Evolutionary conservation across 768 basidiomycete species (phyloP).

Genomic region (Amanita subjunquillea): DNA sequence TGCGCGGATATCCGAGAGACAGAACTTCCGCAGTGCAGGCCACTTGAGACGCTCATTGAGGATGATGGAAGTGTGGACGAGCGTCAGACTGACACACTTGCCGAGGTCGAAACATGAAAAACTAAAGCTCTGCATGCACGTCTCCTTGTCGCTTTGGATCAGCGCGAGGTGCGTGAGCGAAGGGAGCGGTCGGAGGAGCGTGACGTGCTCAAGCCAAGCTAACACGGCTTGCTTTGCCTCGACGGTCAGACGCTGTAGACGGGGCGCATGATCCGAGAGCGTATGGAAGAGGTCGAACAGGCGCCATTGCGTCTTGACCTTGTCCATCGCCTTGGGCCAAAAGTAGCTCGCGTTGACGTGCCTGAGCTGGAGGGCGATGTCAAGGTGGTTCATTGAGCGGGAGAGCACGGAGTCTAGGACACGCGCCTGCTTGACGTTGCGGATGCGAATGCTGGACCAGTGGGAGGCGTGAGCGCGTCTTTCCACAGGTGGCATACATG

Average conservation of each 20-base stretch:
- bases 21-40: background rate
- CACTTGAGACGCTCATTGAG: background rate
- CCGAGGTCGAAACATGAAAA: background rate
- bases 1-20: background rate
- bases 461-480: constrained; percentile 1
- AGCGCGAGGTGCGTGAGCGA: background rate
- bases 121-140: background rate
- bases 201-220: background rate
- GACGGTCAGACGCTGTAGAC: background rate
- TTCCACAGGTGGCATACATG: constrained; percentile 5
- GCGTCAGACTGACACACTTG: background rate
- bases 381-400: background rate
- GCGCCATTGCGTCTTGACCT: background rate
- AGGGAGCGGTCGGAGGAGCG: background rate
- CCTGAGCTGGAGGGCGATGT: constrained; percentile 2
- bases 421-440: background rate
- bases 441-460: constrained; percentile 1
- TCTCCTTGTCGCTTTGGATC: constrained; percentile 1
- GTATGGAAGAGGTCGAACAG: background rate
- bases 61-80: background rate
- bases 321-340: background rate
- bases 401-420: background rate
- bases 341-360: background rate
- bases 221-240: constrained; percentile 1
- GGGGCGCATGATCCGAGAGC: background rate